phyloP scores from a whole-genome alignment of 139 green algal species.

The Picochlorum sp. region DNA sequence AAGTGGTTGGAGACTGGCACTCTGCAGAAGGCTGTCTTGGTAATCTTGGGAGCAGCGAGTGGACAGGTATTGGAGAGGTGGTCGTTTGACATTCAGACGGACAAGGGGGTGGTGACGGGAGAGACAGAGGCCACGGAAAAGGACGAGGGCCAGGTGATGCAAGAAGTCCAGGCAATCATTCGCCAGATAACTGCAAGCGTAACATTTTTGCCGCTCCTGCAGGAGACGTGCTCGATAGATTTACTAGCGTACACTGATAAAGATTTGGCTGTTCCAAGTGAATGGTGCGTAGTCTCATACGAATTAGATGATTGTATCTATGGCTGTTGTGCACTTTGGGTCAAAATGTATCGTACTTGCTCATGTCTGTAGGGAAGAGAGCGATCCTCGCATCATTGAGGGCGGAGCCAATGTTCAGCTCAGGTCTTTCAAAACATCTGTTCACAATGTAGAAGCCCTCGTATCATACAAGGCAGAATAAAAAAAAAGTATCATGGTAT shows the following conservation, averaged over 20 bases:
- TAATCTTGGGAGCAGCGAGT: slow-evolving; percentile 55
- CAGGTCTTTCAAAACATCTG: slow-evolving; percentile 87
- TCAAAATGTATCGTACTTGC: too few species aligned
- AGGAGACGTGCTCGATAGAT: slow-evolving; percentile 85
- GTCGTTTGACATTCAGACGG: slow-evolving; percentile 91
- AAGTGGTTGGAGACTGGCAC: slow-evolving; percentile 76
- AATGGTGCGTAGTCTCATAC: slow-evolving; percentile 42
- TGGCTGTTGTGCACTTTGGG: too few species aligned
- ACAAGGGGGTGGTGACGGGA: slow-evolving; percentile 48
- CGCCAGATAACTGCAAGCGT: slow-evolving; percentile 88
- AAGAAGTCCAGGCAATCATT: slow-evolving; percentile 90
- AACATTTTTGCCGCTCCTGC: slow-evolving; percentile 90
- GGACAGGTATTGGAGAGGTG: slow-evolving; percentile 87
- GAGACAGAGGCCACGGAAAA: slow-evolving; percentile 51
- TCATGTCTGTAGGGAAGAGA: slow-evolving; percentile 56
- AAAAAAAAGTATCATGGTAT: not conserved
- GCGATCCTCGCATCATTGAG: slow-evolving; percentile 69
- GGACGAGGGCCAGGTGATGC: slow-evolving; percentile 69
- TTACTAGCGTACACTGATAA: slow-evolving; percentile 85
- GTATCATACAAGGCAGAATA: slow-evolving; percentile 66
- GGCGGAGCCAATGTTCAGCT: slow-evolving; percentile 76
- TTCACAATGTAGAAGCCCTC: slow-evolving; percentile 84
- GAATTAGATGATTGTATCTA: too few species aligned
- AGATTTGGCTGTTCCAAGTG: slow-evolving; percentile 57
- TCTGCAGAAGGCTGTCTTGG: slow-evolving; percentile 88